phyloP scores from a whole-genome alignment of 176 grass and related monocot genomes.

The Avena insularis region DNA sequence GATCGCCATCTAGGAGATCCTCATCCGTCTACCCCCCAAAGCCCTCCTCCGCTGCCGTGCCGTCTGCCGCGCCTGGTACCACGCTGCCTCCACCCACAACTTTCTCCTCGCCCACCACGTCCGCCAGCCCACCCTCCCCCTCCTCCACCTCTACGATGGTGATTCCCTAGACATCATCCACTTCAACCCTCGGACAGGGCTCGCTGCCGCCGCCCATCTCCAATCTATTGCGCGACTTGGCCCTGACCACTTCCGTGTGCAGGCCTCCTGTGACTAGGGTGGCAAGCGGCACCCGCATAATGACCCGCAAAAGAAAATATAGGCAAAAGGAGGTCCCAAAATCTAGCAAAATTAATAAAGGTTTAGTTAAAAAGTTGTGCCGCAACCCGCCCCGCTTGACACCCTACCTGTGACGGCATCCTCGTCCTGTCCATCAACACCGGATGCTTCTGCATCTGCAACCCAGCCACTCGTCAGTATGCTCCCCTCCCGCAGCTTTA shows the following conservation, averaged over 20 bases:
- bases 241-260: background rate
- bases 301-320: too few species aligned
- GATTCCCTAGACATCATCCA: background rate
- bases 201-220: too few species aligned
- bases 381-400: too few species aligned
- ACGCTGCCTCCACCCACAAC: background rate
- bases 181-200: background rate
- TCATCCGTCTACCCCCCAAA: background rate
- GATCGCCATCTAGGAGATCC: background rate
- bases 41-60: background rate
- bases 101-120: background rate
- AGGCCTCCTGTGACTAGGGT: background rate
- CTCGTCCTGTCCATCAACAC: background rate
- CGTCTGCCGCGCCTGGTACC: background rate
- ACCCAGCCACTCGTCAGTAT: background rate
- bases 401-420: background rate
- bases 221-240: background rate
- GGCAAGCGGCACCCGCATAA: too few species aligned
- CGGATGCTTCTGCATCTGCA: background rate
- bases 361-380: too few species aligned
- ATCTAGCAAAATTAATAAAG: too few species aligned
- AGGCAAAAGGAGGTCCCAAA: too few species aligned
- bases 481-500: background rate
- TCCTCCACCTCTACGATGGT: background rate
- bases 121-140: background rate